Conservation (phyloP, 1,284 basidiomycete genomes). For the Anthracocystis setariae region DNA sequence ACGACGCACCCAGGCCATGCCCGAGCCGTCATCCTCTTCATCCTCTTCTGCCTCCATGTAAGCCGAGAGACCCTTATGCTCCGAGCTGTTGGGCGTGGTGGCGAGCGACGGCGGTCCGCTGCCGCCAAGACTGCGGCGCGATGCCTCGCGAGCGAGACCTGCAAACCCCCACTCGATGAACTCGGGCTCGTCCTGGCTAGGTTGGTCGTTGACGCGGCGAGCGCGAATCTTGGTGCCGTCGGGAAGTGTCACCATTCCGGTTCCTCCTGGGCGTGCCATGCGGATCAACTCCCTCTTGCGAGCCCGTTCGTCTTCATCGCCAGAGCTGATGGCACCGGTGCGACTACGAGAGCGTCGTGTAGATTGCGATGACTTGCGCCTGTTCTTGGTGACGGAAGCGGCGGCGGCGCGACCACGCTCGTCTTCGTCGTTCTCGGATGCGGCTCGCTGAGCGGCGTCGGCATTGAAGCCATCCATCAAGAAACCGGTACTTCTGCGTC, state of each 20-base stretch:
- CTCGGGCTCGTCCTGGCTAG: constrained; percentile 48
- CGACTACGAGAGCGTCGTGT: constrained; percentile 47
- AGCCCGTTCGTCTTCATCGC: constrained; percentile 53
- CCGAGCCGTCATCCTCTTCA: constrained; percentile 48
- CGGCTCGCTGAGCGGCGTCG: constrained; percentile 12
- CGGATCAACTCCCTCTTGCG: constrained; percentile 60
- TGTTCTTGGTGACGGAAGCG: constrained; percentile 20
- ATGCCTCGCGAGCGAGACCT: constrained; percentile 54
- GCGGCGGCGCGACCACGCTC: constrained; percentile 30
- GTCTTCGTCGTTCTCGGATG: constrained; percentile 44
- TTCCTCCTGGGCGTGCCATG: constrained; percentile 62
- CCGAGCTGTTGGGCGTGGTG: constrained; percentile 39
- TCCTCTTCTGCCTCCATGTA: constrained; percentile 32
- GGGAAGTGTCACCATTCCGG: constrained; percentile 65
- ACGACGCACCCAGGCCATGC: constrained; percentile 46
- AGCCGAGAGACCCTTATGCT: constrained; percentile 31
- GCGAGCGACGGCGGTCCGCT: constrained; percentile 41
- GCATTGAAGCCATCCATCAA: constrained; percentile 20
- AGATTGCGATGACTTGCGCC: constrained; percentile 31
- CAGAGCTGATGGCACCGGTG: constrained; percentile 42
- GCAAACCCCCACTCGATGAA: constrained; percentile 63
- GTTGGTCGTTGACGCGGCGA: constrained; percentile 57
- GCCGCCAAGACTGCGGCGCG: constrained; percentile 40
- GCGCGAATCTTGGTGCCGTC: constrained; percentile 65
- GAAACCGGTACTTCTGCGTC: constrained; percentile 44